These are phyloP conservation scores for Skeletonema potamos DNA, from an alignment of 108 stramenopile genomes.

Conservation along the genomic window DNA sequence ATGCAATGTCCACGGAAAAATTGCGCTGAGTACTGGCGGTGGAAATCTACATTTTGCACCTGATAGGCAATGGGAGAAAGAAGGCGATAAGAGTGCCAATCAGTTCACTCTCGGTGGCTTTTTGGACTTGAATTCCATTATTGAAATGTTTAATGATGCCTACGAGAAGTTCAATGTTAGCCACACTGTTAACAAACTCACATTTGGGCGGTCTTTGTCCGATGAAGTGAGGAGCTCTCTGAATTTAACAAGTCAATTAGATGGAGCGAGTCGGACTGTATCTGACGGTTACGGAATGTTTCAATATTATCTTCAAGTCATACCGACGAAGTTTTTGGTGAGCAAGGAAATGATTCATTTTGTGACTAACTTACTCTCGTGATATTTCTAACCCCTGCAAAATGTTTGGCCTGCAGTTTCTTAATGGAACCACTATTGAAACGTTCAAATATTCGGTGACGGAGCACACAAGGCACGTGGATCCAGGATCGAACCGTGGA, in stretches of 20 bases:
- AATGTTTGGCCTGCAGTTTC: too few species aligned
- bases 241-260: conserved; percentile 68
- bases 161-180: conserved; percentile 91
- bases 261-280: conserved; percentile 62
- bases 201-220: conserved; percentile 82
- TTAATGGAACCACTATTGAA: conserved; percentile 77
- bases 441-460: conserved; percentile 97
- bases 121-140: conserved; percentile 25
- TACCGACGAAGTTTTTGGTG: conserved; percentile 95
- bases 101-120: conserved; percentile 9
- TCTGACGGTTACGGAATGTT: conserved; percentile 88
- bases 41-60: conserved; percentile 97
- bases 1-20: conserved; percentile 88
- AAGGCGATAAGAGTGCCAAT: conserved; percentile 30
- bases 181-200: conserved; percentile 87
- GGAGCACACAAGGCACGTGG: conserved; percentile 94
- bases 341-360: too few species aligned
- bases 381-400: too few species aligned
- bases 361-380: too few species aligned
- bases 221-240: conserved; percentile 31
- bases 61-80: conserved; percentile 59
- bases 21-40: conserved; percentile 83
- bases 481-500: conserved; percentile 85
- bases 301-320: conserved; percentile 94
- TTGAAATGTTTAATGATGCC: conserved; percentile 52